Evolutionary conservation across 108 stramenopile genomes (phyloP), one percentile per base, ranked within the genome.

Genomic region (Mayamaea pseudoterrestris): DNA sequence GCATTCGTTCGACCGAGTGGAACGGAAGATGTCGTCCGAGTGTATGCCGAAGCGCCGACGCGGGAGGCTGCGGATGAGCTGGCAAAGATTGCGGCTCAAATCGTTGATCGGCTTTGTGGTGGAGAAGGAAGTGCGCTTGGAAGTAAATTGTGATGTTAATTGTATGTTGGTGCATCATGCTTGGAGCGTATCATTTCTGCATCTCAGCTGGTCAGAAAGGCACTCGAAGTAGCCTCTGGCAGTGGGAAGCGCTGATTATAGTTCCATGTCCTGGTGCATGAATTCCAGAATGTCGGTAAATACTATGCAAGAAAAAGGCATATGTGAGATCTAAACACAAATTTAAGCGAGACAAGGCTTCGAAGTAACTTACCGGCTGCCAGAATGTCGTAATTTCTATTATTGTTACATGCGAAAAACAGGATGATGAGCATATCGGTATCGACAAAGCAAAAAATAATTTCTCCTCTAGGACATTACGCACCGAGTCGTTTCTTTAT

Each of bases 1-100:
- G 76, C 71, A 46, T 99, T 99, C 60, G 90, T 97, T n/a, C 78
- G 98, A 28, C 94, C 97, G 8, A 92, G 89, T 55, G 97, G 97
- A 20, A 99, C 98, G 24, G 98, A 99, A 74, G 90, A 98, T 64
- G 95, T 93, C 16, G 98, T 99, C 6, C 89, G 98, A 20, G 78
- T 99, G 18, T 99, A 98, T 73, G 98, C 98, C 17, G 98, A 99
- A 61, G 87, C 87, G 21, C 36, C 65, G 36, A 70, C 78, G 34
- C 69, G 74, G 35, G 49, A 47, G 6, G 63, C 65, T 40, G 87
- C 87, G 0, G 87, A 90, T 48, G 48, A 47, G 39, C 55, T 90
- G 55, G 80, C 83, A 14, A 58, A 63, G 8, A 57, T 54, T 34
- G 87, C 83, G n/a, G 80, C 78, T 44, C 43, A 65, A 34, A 59